These are phyloP conservation scores for Vitis rupestris DNA, from an alignment of 164 flowering plant genomes.

Conservation along the genomic window DNA sequence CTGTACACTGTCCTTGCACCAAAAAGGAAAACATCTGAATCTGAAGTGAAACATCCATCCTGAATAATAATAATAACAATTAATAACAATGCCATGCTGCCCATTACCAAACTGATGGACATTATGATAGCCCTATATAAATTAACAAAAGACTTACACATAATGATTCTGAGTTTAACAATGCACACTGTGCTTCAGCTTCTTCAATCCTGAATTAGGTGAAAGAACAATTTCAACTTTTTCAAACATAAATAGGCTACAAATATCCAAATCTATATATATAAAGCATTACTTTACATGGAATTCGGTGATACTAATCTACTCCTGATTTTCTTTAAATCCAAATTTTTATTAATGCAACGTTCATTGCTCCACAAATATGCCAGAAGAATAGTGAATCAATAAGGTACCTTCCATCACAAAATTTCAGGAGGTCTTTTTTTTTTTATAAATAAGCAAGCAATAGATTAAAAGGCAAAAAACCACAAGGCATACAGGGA, in stretches of 20 bases:
- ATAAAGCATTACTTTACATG: background rate
- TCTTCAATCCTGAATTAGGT: constrained; percentile 71
- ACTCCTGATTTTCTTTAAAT: background rate
- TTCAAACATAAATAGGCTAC: no score
- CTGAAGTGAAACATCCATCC: constrained; percentile 97
- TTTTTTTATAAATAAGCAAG: no score
- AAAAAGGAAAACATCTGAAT: constrained; percentile 93
- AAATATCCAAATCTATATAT: background rate
- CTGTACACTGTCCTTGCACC: constrained; percentile 95
- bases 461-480: no score
- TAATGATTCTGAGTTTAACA: constrained; percentile 69
- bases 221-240: background rate
- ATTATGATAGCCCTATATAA: no score
- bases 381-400: no score
- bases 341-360: background rate
- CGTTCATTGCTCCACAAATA: no score
- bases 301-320: background rate
- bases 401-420: no score
- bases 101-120: no score
- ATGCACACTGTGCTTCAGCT: constrained; percentile 96
- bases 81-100: background rate
- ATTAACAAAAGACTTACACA: constrained; percentile 53
- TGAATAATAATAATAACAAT: constrained; percentile 19
- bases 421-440: no score
- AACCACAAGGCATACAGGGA: no score